Evolutionary conservation across 2,329 filamentous ascomycete species (phyloP).

Genomic region (Phialophora macrospora): DNA sequence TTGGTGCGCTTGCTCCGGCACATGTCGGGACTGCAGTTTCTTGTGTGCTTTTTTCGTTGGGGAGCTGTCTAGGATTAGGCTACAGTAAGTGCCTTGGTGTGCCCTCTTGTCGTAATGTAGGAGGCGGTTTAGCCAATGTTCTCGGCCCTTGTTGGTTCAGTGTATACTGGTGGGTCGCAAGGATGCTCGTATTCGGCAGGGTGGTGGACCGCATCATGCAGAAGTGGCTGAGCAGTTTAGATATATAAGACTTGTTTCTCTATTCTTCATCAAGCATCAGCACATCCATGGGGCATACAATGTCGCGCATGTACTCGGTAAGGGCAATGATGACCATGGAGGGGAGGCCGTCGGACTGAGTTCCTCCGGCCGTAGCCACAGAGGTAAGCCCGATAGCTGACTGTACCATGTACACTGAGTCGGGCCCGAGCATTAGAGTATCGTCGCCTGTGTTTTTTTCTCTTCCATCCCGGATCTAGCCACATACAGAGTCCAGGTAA

Average conservation of each 20-base stretch:
- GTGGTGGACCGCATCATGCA: background rate
- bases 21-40: background rate
- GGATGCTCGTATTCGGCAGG: background rate
- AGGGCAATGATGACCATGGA: too few species aligned
- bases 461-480: too few species aligned
- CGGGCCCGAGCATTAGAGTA: too few species aligned
- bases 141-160: background rate
- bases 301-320: too few species aligned
- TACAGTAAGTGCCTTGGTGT: background rate
- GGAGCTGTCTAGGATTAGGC: background rate
- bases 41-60: background rate
- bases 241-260: background rate
- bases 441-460: too few species aligned
- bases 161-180: background rate
- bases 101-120: background rate
- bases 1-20: constrained; percentile 3
- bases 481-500: too few species aligned
- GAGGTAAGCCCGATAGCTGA: too few species aligned
- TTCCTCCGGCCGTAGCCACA: too few species aligned
- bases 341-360: too few species aligned
- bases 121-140: background rate
- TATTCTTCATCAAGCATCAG: too few species aligned
- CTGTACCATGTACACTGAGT: too few species aligned
- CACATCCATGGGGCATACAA: too few species aligned
- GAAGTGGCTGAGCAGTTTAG: background rate